These are phyloP conservation scores for Sanghuangporus baumii DNA, from an alignment of 1,284 basidiomycete species.

Conservation along the genomic window DNA sequence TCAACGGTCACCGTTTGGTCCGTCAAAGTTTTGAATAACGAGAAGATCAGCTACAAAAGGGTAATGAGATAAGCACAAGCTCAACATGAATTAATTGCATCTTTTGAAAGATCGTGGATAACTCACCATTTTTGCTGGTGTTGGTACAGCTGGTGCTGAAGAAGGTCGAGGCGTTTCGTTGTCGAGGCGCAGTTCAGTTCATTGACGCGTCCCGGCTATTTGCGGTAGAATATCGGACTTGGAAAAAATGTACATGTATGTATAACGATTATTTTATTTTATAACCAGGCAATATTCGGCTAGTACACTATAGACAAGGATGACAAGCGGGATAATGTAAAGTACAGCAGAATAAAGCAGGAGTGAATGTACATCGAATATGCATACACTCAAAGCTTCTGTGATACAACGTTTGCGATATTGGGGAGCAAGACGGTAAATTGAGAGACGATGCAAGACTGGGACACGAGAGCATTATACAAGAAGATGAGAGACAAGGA, in stretches of 20 bases:
- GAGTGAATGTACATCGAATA: background rate
- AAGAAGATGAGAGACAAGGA: no score
- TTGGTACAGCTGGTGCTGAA: no score
- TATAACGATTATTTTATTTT: background rate
- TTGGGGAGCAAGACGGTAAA: background rate
- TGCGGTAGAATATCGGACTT: background rate
- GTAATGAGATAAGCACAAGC: no score
- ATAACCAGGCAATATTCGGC: no score
- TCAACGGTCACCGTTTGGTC: conserved; percentile 97
- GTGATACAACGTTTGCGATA: background rate
- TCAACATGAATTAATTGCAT: no score
- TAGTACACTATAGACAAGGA: no score
- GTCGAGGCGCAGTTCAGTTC: no score
- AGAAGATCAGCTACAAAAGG: conserved; percentile 82
- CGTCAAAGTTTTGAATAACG: conserved; percentile 98
- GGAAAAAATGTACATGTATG: no score
- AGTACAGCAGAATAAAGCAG: background rate
- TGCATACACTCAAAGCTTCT: background rate
- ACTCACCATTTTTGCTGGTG: background rate
- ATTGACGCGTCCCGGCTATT: background rate
- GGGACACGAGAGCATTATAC: no score
- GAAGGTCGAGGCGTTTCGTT: no score
- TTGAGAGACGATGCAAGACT: background rate
- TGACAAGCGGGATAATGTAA: background rate
- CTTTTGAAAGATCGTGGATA: background rate